These are phyloP conservation scores for Flaveria brownii DNA, from an alignment of 129 eudicot species.

Conservation along the genomic window DNA sequence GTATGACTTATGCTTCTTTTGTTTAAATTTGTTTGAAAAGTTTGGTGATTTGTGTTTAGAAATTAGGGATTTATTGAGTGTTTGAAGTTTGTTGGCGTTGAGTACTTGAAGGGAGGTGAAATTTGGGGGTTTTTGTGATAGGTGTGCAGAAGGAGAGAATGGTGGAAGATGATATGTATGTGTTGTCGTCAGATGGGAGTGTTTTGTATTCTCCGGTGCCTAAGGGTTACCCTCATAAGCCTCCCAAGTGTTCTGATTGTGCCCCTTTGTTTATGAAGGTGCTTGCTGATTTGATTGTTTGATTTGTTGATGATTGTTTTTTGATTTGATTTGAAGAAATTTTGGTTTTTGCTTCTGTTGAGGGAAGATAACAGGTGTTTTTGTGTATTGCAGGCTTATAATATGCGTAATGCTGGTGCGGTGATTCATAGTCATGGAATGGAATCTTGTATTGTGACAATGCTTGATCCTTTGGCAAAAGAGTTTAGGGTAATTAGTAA, in stretches of 20 bases:
- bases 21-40: no score
- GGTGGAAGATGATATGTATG: slow-evolving; percentile 95
- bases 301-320: slow-evolving; percentile 6
- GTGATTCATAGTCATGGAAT: slow-evolving; percentile 99
- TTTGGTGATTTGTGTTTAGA: background rate
- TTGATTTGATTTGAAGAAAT: background rate
- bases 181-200: slow-evolving; percentile 68
- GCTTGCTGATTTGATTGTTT: slow-evolving; percentile 3
- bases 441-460: slow-evolving; percentile 92
- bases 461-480: slow-evolving; percentile 84
- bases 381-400: slow-evolving; percentile 62
- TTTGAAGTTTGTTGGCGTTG: background rate
- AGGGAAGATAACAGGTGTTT: background rate
- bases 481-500: slow-evolving; percentile 68
- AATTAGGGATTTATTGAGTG: background rate
- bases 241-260: slow-evolving; percentile 93
- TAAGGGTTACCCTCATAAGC: slow-evolving; percentile 82
- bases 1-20: slow-evolving; percentile 27
- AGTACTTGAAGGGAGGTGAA: background rate
- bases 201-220: slow-evolving; percentile 62
- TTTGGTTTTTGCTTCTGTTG: background rate
- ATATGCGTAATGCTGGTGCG: slow-evolving; percentile 97
- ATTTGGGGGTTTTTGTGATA: slow-evolving; percentile 31
- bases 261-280: slow-evolving; percentile 94
- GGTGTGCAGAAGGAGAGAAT: slow-evolving; percentile 99